Percentiles rank a stretch among this genome's conserved stretches.
Conservation (phyloP, 345 rosid species). For the Eucalyptus melliodora region DNA sequence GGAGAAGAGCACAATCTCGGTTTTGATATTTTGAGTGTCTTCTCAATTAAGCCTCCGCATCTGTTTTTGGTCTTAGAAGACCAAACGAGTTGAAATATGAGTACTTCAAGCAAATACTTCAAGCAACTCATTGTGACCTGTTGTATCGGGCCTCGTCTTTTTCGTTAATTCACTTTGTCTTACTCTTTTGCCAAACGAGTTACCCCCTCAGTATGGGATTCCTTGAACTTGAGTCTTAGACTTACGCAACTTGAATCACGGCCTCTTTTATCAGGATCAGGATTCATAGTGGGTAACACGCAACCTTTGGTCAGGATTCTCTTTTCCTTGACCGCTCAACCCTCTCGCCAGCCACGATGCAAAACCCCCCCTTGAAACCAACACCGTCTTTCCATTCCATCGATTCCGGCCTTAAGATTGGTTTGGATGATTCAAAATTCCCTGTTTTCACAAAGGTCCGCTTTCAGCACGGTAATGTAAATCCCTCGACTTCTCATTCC, state of each 20-base stretch:
- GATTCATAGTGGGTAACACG: no score
- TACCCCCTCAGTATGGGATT: background rate
- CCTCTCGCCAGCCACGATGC: background rate
- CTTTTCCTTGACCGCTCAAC: no score
- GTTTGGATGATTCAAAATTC: no score
- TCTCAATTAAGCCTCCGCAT: background rate
- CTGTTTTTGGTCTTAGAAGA: background rate
- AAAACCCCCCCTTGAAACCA: background rate
- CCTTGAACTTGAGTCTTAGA: background rate
- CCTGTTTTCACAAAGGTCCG: no score
- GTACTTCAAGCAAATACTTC: background rate
- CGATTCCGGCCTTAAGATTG: no score
- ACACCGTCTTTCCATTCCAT: no score
- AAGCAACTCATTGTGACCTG: background rate
- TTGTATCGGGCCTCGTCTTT: background rate
- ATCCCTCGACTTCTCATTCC: no score
- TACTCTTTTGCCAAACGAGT: background rate
- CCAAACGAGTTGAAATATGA: background rate
- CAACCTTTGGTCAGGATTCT: no score
- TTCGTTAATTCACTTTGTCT: background rate
- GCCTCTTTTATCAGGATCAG: background rate
- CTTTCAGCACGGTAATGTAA: no score
- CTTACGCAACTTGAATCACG: background rate
- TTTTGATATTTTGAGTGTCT: background rate
- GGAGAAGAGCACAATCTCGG: background rate